Conservation (phyloP, 257 asterid species). For the Gynochthodes officinalis region DNA sequence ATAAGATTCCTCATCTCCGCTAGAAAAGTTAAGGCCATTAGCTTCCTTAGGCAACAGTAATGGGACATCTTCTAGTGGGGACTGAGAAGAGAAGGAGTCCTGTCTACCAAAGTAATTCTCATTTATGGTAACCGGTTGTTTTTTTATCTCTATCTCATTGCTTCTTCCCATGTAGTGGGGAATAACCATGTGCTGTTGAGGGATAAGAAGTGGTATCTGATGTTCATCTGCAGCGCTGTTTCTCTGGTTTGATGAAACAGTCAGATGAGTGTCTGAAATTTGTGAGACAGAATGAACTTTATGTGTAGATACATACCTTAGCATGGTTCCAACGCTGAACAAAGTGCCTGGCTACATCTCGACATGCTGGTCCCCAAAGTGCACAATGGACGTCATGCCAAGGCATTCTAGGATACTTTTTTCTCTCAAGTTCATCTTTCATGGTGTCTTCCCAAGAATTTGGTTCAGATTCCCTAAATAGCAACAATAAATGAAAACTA, state of each 20-base stretch:
- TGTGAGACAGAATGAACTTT: slow-evolving; percentile 9
- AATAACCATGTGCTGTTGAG: slow-evolving; percentile 96
- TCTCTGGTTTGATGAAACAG: slow-evolving; percentile 49
- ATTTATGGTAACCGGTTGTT: slow-evolving; percentile 30
- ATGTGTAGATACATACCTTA: slow-evolving; percentile 47
- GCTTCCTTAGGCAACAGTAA: slow-evolving; percentile 89
- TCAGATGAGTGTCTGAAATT: slow-evolving; percentile 28
- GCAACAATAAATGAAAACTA: not conserved
- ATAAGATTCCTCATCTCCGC: slow-evolving; percentile 28
- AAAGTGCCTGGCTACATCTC: slow-evolving; percentile 93
- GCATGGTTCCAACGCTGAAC: slow-evolving; percentile 99
- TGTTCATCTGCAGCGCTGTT: slow-evolving; percentile 86
- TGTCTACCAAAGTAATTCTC: slow-evolving; percentile 35
- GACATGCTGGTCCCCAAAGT: slow-evolving; percentile 95
- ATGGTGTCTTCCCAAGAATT: slow-evolving; percentile 92
- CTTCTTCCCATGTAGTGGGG: slow-evolving; percentile 96
- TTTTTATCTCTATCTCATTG: slow-evolving; percentile 41
- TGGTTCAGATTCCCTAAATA: slow-evolving; percentile 89
- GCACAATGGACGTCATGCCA: slow-evolving; percentile 99
- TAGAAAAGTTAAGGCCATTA: slow-evolving; percentile 35
- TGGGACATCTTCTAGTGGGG: slow-evolving; percentile 78
- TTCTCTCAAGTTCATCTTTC: slow-evolving; percentile 84
- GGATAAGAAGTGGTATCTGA: slow-evolving; percentile 85
- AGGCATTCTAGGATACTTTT: slow-evolving; percentile 92
- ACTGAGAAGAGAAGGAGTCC: slow-evolving; percentile 54